Conservation (phyloP, 1,284 basidiomycete genomes). For the Ceratobasidium theobromae region DNA sequence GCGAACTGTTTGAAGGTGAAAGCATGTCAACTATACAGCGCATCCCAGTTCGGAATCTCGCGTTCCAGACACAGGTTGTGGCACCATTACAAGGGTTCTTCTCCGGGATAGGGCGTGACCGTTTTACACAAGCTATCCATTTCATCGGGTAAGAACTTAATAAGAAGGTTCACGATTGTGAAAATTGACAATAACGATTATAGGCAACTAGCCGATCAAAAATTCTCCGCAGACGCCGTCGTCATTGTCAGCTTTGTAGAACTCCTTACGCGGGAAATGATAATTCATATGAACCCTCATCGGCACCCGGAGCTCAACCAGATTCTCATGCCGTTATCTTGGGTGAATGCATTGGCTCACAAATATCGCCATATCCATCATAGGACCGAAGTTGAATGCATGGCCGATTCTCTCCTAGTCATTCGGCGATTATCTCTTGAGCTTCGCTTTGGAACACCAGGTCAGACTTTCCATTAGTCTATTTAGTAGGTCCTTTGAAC, state of each 20-base stretch:
- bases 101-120: not conserved
- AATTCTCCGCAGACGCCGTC: not conserved
- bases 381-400: not conserved
- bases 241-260: not conserved
- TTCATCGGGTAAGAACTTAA: not conserved
- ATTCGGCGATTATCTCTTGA: not conserved
- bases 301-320: not conserved
- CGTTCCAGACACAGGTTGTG: too few species aligned
- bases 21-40: too few species aligned
- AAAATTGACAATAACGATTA: not conserved
- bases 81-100: not conserved
- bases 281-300: not conserved
- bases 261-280: not conserved
- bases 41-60: too few species aligned
- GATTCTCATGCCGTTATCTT: not conserved
- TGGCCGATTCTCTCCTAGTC: not conserved
- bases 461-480: not conserved
- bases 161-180: not conserved
- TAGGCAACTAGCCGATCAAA: not conserved
- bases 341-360: not conserved
- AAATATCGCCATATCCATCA: not conserved
- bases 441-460: constrained; percentile 1
- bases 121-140: not conserved
- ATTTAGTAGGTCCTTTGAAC: not conserved
- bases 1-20: too few species aligned